phyloP scores from a whole-genome alignment of 371 early-diverging fungal genomes.

The Mucor racemosus region DNA sequence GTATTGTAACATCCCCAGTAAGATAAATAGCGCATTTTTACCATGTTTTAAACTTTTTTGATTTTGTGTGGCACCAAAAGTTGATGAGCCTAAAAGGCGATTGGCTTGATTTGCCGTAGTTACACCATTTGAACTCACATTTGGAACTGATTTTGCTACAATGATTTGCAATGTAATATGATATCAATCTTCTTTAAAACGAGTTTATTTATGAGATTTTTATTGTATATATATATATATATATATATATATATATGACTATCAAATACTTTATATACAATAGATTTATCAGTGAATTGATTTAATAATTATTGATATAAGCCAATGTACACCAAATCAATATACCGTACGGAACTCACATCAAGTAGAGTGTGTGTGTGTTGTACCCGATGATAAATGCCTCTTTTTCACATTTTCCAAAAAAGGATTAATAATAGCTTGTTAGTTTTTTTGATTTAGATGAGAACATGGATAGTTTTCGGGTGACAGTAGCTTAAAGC shows the following conservation, averaged over 20 bases:
- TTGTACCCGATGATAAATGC: constrained; percentile 6
- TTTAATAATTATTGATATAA: no score
- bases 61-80: constrained; percentile 8
- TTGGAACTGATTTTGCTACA: not conserved
- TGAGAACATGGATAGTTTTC: not conserved
- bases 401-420: not conserved
- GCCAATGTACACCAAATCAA: not conserved
- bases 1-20: no score
- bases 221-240: no score
- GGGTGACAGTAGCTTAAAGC: not conserved
- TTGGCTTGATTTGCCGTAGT: constrained; percentile 20
- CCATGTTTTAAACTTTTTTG: not conserved
- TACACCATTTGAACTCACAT: constrained; percentile 1
- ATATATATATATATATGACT: no score
- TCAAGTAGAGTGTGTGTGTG: not conserved
- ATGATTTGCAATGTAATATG: not conserved
- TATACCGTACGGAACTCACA: not conserved
- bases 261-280: no score
- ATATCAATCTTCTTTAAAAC: not conserved
- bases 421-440: constrained; percentile 2
- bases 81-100: constrained; percentile 21
- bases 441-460: not conserved
- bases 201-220: not conserved
- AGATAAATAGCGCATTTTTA: constrained; percentile 14
- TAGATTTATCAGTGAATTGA: no score